phyloP scores from a whole-genome alignment of 2,329 filamentous ascomycete genomes.

The Phyllosticta citribraziliensis region DNA sequence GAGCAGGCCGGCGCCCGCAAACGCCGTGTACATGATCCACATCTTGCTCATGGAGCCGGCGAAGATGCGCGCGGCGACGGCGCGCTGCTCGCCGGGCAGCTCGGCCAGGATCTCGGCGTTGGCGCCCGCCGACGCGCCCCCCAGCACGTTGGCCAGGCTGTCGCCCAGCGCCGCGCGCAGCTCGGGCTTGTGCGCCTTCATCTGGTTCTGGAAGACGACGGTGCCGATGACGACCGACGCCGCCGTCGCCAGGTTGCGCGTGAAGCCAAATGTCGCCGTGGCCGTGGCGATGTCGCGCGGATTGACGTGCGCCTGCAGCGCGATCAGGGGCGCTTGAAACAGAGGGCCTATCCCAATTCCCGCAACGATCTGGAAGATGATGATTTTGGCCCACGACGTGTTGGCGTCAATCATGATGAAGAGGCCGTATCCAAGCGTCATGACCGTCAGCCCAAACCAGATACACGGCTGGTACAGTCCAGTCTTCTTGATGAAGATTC shows the following conservation, averaged over 20 bases:
- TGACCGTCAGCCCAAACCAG: constrained; percentile 26
- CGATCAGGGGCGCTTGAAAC: constrained; percentile 60
- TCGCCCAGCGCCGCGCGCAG: constrained; percentile 44
- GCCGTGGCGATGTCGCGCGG: constrained; percentile 58
- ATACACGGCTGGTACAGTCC: constrained; percentile 34
- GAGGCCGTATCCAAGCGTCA: constrained; percentile 29
- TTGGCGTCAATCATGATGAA: constrained; percentile 26
- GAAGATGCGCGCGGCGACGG: constrained; percentile 33
- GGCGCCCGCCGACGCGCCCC: constrained; percentile 51
- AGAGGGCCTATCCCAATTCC: constrained; percentile 50
- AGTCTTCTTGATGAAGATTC: constrained; percentile 40
- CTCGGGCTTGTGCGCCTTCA: constrained; percentile 45
- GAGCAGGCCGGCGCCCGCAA: constrained; percentile 30
- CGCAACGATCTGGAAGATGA: constrained; percentile 29
- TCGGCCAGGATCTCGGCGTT: constrained; percentile 48
- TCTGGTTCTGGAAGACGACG: constrained; percentile 70
- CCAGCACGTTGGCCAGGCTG: constrained; percentile 42
- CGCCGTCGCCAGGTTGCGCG: constrained; percentile 58
- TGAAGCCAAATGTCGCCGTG: constrained; percentile 57
- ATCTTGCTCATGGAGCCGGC: constrained; percentile 35
- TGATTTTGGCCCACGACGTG: constrained; percentile 30
- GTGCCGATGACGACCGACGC: constrained; percentile 63
- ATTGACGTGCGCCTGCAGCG: constrained; percentile 53
- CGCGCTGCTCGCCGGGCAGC: constrained; percentile 39
- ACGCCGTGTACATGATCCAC: constrained; percentile 40